Base-by-base conservation (phyloP, 2,329 filamentous ascomycete genomes). In the Didymellaceae sp. region DNA sequence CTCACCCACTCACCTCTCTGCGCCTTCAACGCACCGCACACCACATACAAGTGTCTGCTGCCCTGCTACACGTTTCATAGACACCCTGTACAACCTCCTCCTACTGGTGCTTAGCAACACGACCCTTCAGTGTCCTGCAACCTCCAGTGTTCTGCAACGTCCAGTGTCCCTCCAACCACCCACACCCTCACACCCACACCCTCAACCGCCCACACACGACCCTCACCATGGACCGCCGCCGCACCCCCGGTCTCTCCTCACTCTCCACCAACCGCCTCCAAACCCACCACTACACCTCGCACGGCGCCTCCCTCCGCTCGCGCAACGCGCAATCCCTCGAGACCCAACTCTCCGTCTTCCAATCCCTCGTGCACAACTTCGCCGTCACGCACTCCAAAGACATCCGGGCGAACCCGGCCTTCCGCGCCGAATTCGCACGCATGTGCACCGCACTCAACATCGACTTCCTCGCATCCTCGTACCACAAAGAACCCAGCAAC, bases 381-480 rank as follows among this genome's bases (percentile, higher is more conserved):
- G 91, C 92, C 34, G 83, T 93, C 67, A 96, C 93, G 40, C 94
- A 99, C 80, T 90, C 89, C 62, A 91, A 92, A 70, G 94, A 96
- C 66, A 99, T 99, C 53, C 92, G 93, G 57, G 96, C 91, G 2
- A 92, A 97, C 72, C 94, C 94, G 5, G 88, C 86, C 7, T 99
- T 99, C 75, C 90, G 94, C 54, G 91, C 93, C 25, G 93, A 99
- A 75, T 99, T 99, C 70, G 93, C 94, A 3, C 91, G 93, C 72
- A 99, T 99, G 94, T 99, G 94, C 77, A 86, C 91, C 66, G 91
- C 92, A 56, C 97, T 99, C 61, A 94, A 94, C 39, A 91, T 99
- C 10, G 94, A 99, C 73, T 95, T 94, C 2, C 81, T 99, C 14
- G 91, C 91, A 1, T 77, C 77, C 13, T 66, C 61, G 1, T 68